These are phyloP conservation scores for Microthlaspi erraticum DNA, from an alignment of 345 rosid genomes.

Conservation along the genomic window DNA sequence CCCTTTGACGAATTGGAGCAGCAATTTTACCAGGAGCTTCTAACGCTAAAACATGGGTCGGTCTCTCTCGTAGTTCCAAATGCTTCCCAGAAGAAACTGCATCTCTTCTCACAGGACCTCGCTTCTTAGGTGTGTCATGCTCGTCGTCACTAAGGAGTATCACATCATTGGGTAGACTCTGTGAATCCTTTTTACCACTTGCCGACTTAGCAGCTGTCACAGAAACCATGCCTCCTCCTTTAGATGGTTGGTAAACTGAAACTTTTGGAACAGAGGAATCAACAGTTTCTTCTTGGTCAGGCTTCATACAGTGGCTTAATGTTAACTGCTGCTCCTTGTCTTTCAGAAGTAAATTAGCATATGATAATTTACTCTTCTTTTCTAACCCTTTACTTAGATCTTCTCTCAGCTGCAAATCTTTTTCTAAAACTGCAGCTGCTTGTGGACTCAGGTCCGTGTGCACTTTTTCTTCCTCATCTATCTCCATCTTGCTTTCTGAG, in stretches of 20 bases:
- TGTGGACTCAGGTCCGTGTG: slow-evolving; percentile 49
- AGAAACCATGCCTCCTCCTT: slow-evolving; percentile 49
- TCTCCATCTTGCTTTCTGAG: slow-evolving; percentile 51
- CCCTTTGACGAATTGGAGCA: slow-evolving; percentile 39
- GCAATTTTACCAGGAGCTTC: slow-evolving; percentile 34
- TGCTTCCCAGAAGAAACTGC: slow-evolving; percentile 28
- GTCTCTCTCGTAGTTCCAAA: slow-evolving; percentile 32
- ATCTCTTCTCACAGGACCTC: slow-evolving; percentile 44
- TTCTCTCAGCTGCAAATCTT: slow-evolving; percentile 47
- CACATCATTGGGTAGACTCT: slow-evolving; percentile 48
- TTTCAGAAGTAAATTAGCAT: slow-evolving; percentile 41
- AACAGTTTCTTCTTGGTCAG: slow-evolving; percentile 41
- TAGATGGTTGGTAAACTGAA: slow-evolving; percentile 48
- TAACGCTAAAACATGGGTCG: slow-evolving; percentile 41
- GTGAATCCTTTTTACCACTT: slow-evolving; percentile 49
- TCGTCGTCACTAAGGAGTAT: slow-evolving; percentile 91
- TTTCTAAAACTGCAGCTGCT: slow-evolving; percentile 42
- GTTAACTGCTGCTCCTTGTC: slow-evolving; percentile 45
- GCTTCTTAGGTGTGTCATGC: slow-evolving; percentile 56
- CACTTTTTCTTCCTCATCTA: slow-evolving; percentile 49
- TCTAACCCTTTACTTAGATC: slow-evolving; percentile 41
- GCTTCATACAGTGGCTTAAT: slow-evolving; percentile 30
- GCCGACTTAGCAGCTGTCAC: slow-evolving; percentile 36
- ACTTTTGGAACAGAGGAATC: slow-evolving; percentile 45
- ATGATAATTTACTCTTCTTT: slow-evolving; percentile 44